Evolutionary conservation across 2,329 filamentous ascomycete species (phyloP).

Genomic region (Botrytis fragariae): DNA sequence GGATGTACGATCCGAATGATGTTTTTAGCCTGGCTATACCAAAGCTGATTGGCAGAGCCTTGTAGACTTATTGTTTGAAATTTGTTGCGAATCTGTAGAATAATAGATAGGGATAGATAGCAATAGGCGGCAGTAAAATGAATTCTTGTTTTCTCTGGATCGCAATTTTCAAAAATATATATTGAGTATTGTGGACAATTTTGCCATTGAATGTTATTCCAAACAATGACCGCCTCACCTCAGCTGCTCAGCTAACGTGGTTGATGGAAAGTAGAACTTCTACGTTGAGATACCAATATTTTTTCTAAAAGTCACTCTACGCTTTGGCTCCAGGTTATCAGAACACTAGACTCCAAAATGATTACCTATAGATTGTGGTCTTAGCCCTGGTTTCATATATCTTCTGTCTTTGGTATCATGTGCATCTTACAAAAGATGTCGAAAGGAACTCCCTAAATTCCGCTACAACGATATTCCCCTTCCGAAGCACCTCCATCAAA

Average conservation of each 20-base stretch:
- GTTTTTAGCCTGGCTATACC: constrained; percentile 41
- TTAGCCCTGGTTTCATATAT: neutral
- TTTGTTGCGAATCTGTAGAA: neutral
- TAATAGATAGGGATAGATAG: neutral
- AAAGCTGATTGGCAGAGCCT: neutral
- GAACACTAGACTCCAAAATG: neutral
- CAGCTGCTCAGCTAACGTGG: neutral
- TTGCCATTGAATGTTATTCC: neutral
- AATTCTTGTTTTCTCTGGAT: too few relatives aligned
- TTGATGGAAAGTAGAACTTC: neutral
- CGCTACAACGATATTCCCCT: neutral
- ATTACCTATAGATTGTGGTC: neutral
- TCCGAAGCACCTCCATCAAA: neutral
- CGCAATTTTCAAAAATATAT: neutral
- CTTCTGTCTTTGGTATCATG: neutral
- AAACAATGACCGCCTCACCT: neutral
- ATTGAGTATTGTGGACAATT: neutral
- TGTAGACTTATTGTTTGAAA: too few relatives aligned
- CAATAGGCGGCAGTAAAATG: neutral
- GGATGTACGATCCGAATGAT: constrained; percentile 40
- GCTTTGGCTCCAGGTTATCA: neutral
- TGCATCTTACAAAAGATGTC: neutral
- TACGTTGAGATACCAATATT: neutral
- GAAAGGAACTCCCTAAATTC: neutral
- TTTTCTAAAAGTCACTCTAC: neutral